Base-by-base conservation (phyloP, 305 asterid species). In the Fraxinus velutina region DNA sequence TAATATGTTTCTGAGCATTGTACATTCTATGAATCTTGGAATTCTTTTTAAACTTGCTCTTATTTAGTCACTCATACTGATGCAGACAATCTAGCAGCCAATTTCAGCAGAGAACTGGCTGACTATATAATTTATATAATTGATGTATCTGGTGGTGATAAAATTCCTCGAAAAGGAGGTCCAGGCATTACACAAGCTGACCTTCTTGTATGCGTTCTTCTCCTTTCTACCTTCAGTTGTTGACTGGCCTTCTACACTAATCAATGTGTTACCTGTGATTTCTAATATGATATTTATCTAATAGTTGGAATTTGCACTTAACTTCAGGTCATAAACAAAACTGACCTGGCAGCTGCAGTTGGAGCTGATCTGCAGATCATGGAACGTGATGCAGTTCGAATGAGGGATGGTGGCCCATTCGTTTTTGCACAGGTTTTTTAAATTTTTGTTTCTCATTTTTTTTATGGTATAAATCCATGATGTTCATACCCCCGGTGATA, bases 131-230 rank as follows among this genome's bases (percentile, higher is more conserved):
- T 95, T 44, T 95, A 95, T 78, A 95, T 93, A 82, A 95, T 95
- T 3, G 98, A 95, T 83, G 99, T 95, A 75, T 93, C 98, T 3
- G 99, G 86, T 0, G 99, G 99, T 60, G 99, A 95, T 79, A 93
- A 95, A 91, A 95, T 95, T 75, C 99, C 99, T 24, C 93, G 99
- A 29, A 95, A 95, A 89, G 99, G 99, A 79, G 99, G 99, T 39
- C 99, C 99, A 15, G 99, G 99, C 73, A 95, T 95, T 82, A 95
- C 98, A 0, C 99, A 95, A 80, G 97, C 99, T 80, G 99, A 95
- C 86, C 97, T 95, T 83, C 96, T 95, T 60, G 99, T 95, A 85
- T 12, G 97, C 75, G 37, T 24, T 78, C n/a, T 79, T 2, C 60
- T 75, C 3, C 74, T 78, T 32, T 68, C 1, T 29, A 36, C 60